Percentiles rank a stretch among this genome's conserved stretches.
phyloP scores from a whole-genome alignment of 768 basidiomycete species.

The Leccinum boreale region DNA sequence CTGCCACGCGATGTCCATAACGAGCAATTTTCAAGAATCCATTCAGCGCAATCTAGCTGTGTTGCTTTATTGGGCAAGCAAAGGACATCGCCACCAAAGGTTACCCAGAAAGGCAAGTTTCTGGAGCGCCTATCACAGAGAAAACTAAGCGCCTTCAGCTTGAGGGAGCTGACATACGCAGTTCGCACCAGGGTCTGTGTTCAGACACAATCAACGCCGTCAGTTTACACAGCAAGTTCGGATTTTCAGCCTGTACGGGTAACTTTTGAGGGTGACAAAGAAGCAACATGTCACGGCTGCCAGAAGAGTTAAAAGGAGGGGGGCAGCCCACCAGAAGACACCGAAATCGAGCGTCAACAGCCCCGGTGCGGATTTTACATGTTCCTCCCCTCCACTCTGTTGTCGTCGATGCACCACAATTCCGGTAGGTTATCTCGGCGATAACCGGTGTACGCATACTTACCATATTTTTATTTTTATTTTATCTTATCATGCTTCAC shows the following conservation, averaged over 20 bases:
- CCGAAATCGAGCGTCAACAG: constrained; percentile 8
- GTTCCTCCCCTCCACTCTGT: neutral
- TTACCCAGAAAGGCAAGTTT: constrained; percentile 25
- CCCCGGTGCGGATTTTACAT: neutral
- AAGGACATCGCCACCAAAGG: constrained; percentile 18
- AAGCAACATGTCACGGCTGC: constrained; percentile 14
- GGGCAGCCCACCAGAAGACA: constrained; percentile 15
- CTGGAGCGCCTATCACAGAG: neutral
- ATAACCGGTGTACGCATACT: constrained; percentile 13
- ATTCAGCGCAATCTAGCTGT: constrained; percentile 16
- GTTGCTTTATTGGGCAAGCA: constrained; percentile 20
- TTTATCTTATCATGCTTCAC: constrained; percentile 24
- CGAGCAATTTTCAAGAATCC: constrained; percentile 15
- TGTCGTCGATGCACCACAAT: neutral
- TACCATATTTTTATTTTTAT: constrained; percentile 6
- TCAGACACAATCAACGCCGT: constrained; percentile 25
- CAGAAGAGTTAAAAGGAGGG: constrained; percentile 25
- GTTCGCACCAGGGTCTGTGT: constrained; percentile 27
- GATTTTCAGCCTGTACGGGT: constrained; percentile 24
- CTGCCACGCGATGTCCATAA: constrained; percentile 13
- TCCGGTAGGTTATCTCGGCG: constrained; percentile 15
- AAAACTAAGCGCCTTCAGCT: constrained; percentile 3
- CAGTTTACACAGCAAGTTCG: constrained; percentile 17
- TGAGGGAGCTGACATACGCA: constrained; percentile 27
- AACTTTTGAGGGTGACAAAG: constrained; percentile 20